Base-by-base conservation (phyloP, 2,329 filamentous ascomycete species). In the Grosmannia huntii region DNA sequence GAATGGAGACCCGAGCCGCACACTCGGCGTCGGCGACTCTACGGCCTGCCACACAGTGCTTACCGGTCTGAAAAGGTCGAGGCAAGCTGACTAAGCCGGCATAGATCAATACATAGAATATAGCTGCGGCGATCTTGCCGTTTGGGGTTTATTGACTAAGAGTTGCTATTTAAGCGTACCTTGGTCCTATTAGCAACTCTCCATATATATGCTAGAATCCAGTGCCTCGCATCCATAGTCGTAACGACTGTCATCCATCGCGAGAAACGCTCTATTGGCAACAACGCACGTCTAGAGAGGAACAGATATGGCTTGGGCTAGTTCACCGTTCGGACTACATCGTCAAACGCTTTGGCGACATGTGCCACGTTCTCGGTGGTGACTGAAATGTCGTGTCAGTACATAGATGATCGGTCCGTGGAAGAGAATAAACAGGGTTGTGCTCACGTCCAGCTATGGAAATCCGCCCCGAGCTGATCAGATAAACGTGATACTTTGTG, bases 381-480 rank as follows among this genome's bases (percentile, higher is more conserved):
- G 14, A 56, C 55, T 56, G 46, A 4, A 25, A 5, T 23, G 41
- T n/a, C 41, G 14, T 33, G 44, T 56, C 49, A 56, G 54, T 12
- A 50, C 7, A 52, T 48, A 16, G n/a, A 48, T 23, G 19, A 19
- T 5, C 9, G 31, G 31, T 33, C 31, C 31, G 31, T 5, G 19
- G 6, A 14, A 12, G 6, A 12, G 10, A 2, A 44, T 6, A 16
- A 11, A 48, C 16, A 16, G 11, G 28, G 11, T 1, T 41, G n/a
- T 9, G 51, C 55, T 28, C 16, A 56, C 55, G 75, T 25, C 92
- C 94, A 5, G 92, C 92, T 91, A 97, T 96, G 69, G 88, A 95
- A 72, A 96, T 96, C 53, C 92, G 86, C n/a, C 94, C 92, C 68
- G 97, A 97, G 81, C 96, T 96, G 64, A 92, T 96, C 82, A 91